Percentiles rank a stretch among this genome's conserved stretches.
Evolutionary conservation across 257 asterid genomes (phyloP).

Genomic region (Ocimum tenuiflorum): DNA sequence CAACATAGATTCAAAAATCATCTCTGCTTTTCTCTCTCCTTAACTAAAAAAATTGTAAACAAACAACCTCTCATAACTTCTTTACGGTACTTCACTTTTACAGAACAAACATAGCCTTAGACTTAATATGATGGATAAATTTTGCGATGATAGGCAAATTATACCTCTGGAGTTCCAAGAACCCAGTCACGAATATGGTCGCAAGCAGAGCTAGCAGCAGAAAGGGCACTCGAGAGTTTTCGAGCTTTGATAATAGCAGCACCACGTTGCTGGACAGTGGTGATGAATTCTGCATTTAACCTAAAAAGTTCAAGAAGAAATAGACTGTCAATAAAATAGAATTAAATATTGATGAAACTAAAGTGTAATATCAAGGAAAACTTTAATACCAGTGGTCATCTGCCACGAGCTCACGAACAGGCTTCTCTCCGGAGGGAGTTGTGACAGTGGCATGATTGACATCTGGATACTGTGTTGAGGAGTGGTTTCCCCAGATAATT

Average conservation of each 20-base stretch:
- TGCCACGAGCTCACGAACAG: conserved; percentile 69
- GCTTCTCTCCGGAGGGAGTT: conserved; percentile 68
- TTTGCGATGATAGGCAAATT: background rate
- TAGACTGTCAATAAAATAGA: too few species aligned
- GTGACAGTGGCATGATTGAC: conserved; percentile 78
- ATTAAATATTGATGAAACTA: too few species aligned
- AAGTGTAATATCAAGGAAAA: background rate
- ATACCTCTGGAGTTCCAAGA: conserved; percentile 92
- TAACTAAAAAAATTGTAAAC: too few species aligned
- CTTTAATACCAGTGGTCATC: conserved; percentile 62
- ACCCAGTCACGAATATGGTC: conserved; percentile 98
- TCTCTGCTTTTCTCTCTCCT: too few species aligned
- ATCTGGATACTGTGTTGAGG: conserved; percentile 79
- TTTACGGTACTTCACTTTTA: too few species aligned
- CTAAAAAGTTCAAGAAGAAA: conserved; percentile 21
- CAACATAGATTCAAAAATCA: too few species aligned
- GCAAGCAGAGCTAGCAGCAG: conserved; percentile 97
- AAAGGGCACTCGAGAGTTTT: conserved; percentile 16
- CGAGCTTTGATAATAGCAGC: conserved; percentile 42
- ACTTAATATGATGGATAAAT: too few species aligned
- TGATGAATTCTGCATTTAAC: conserved; percentile 76
- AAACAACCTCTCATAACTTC: too few species aligned
- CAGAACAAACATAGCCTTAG: too few species aligned
- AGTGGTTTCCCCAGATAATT: conserved; percentile 29
- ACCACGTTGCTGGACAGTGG: conserved; percentile 89